phyloP scores from a whole-genome alignment of 2,329 filamentous ascomycete species.

The Teratosphaeria zuluensis region DNA sequence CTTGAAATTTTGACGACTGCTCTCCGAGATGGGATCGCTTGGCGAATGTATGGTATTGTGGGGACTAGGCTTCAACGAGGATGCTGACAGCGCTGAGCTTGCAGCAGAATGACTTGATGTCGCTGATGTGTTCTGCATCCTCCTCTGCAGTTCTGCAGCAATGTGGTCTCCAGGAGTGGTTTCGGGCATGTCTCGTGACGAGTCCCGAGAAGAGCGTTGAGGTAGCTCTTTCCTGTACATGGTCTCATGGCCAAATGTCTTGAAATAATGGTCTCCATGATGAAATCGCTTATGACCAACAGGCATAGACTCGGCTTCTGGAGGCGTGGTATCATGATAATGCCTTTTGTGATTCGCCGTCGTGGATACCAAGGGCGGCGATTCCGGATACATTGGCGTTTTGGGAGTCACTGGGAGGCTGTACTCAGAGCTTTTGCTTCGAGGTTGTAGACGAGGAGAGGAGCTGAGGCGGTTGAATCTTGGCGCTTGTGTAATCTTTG shows the following conservation, averaged over 20 bases:
- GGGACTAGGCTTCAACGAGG: background rate
- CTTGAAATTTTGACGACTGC: background rate
- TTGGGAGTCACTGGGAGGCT: background rate
- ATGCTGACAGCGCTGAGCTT: background rate
- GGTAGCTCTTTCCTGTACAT: conserved; percentile 11
- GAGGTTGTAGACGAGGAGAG: background rate
- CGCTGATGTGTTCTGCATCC: background rate
- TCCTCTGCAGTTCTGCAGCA: background rate
- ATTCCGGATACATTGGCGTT: background rate
- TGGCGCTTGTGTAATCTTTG: background rate
- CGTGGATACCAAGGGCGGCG: background rate
- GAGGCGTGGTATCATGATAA: conserved; percentile 15
- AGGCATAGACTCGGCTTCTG: conserved; percentile 9
- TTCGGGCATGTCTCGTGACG: background rate
- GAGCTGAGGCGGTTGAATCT: background rate
- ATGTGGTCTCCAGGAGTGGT: background rate
- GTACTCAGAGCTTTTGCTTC: background rate
- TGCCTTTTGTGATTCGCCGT: conserved; percentile 4
- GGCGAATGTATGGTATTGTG: background rate
- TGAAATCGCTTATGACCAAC: conserved; percentile 3
- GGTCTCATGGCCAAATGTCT: conserved; percentile 9
- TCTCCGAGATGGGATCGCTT: background rate
- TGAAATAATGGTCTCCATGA: conserved; percentile 17
- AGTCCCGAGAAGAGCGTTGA: background rate
- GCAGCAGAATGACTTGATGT: background rate